Conservation (phyloP, 176 grass and related monocot species). For the Rhynchospora breviuscula region DNA sequence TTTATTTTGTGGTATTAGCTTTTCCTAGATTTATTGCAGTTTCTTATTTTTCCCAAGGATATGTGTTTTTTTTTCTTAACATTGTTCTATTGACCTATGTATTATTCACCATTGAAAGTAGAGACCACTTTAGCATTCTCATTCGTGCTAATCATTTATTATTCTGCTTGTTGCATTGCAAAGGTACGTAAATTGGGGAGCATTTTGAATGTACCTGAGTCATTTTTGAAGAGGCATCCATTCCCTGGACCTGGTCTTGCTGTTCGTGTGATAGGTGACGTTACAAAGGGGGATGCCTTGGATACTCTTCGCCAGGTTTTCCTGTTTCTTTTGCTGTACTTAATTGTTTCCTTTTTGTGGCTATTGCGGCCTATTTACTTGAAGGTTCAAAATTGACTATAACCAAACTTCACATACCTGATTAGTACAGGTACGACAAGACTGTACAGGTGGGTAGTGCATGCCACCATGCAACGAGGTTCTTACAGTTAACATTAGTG, state of each 20-base stretch:
- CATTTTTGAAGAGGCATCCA: conserved; percentile 87
- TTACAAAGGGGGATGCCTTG: conserved; percentile 79
- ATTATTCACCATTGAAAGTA: not conserved
- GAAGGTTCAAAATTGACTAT: not conserved
- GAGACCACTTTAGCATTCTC: not conserved
- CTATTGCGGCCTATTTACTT: not conserved
- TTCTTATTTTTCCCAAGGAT: not conserved
- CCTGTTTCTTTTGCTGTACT: not conserved
- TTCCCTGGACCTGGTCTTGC: conserved; percentile 96
- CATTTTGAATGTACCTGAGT: conserved; percentile 78
- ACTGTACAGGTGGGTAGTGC: not conserved
- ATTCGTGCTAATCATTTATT: not conserved
- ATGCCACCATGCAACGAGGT: not conserved
- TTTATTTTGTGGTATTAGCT: conserved; percentile 6
- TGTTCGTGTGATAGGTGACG: conserved; percentile 78
- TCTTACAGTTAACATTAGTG: not conserved
- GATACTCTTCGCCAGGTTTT: conserved; percentile 77
- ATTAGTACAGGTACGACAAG: not conserved
- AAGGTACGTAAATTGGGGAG: conserved; percentile 77
- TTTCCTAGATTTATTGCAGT: not conserved
- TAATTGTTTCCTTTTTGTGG: not conserved
- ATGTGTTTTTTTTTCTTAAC: not conserved
- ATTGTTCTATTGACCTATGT: not conserved
- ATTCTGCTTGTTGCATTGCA: not conserved
- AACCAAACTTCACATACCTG: not conserved